Percentiles rank a stretch among this genome's conserved stretches.
Evolutionary conservation across 306 rosid genomes (phyloP).

Genomic region (Acacia melanoxylon): DNA sequence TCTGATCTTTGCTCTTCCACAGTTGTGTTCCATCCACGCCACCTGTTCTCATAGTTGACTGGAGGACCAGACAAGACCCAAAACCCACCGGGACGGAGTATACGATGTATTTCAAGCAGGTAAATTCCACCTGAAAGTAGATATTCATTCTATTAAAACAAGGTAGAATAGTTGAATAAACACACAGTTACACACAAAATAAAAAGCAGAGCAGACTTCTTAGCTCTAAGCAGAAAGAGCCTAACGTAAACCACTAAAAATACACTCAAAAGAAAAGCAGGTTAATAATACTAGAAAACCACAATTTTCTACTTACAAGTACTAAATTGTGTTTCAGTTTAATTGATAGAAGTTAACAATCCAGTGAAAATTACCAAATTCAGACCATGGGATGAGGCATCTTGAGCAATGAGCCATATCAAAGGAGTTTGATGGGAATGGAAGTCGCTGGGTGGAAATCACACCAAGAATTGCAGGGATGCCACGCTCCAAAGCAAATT

Average conservation of each 20-base stretch:
- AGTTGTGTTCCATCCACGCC: slow-evolving; percentile 98
- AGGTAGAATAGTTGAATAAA: background rate
- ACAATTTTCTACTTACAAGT: background rate
- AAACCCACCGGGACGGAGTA: slow-evolving; percentile 97
- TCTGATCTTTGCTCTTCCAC: slow-evolving; percentile 85
- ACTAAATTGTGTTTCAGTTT: background rate
- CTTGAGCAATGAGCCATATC: slow-evolving; percentile 99
- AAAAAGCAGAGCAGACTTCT: background rate
- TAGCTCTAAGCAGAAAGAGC: slow-evolving; percentile 2
- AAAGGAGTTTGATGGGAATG: slow-evolving; percentile 91
- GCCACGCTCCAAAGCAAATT: slow-evolving; percentile 97
- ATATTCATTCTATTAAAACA: background rate
- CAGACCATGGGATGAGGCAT: slow-evolving; percentile 99
- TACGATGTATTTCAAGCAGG: slow-evolving; percentile 85
- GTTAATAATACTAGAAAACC: background rate
- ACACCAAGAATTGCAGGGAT: slow-evolving; percentile 97
- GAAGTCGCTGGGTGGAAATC: slow-evolving; percentile 95
- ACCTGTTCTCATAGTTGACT: slow-evolving; percentile 80
- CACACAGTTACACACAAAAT: background rate
- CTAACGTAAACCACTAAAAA: background rate
- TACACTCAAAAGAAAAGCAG: background rate
- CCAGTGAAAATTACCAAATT: slow-evolving; percentile 67
- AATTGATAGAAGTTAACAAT: slow-evolving; percentile 2
- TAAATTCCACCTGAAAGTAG: slow-evolving; percentile 80
- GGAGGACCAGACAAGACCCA: slow-evolving; percentile 99